Percentiles rank a stretch among this genome's conserved stretches.
Evolutionary conservation across 2,329 filamentous ascomycete genomes (phyloP).

Genomic region (Zasmidium cellare): DNA sequence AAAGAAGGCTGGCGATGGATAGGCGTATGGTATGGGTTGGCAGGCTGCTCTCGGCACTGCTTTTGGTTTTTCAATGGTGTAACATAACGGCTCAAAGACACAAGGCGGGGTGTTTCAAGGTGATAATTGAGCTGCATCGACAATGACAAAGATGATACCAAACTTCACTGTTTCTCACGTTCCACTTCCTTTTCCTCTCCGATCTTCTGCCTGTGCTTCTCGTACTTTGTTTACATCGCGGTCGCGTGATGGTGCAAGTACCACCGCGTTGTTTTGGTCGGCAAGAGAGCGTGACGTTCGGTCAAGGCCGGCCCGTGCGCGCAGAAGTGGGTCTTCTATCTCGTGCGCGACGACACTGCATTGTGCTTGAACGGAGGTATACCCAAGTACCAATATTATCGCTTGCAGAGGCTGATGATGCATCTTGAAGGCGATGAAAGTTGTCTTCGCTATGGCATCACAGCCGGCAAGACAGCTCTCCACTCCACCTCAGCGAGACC

Average conservation of each 20-base stretch:
- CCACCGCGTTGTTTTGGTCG: constrained; percentile 23
- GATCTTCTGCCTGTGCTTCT: constrained; percentile 1
- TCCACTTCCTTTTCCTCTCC: constrained; percentile 1
- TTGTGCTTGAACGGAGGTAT: too few species aligned
- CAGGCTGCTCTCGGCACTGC: constrained; percentile 28
- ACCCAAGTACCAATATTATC: too few species aligned
- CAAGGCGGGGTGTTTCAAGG: constrained; percentile 27
- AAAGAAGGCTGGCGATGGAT: constrained; percentile 34
- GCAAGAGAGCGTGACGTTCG: constrained; percentile 9
- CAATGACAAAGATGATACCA: constrained; percentile 22
- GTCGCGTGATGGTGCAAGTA: constrained; percentile 12
- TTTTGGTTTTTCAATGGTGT: constrained; percentile 31
- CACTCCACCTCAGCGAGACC: too few species aligned
- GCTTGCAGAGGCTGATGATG: too few species aligned
- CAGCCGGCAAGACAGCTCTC: too few species aligned
- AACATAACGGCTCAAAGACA: constrained; percentile 30
- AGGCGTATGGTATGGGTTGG: constrained; percentile 31
- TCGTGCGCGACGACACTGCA: too few species aligned
- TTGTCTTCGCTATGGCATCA: too few species aligned
- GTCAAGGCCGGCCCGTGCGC: background rate
- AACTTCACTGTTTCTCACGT: constrained; percentile 10
- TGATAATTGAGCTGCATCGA: constrained; percentile 28
- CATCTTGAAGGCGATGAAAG: too few species aligned
- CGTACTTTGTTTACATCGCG: constrained; percentile 17
- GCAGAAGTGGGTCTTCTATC: background rate